phyloP scores from a whole-genome alignment of 257 asterid species.

The Solanum infundibuliforme region DNA sequence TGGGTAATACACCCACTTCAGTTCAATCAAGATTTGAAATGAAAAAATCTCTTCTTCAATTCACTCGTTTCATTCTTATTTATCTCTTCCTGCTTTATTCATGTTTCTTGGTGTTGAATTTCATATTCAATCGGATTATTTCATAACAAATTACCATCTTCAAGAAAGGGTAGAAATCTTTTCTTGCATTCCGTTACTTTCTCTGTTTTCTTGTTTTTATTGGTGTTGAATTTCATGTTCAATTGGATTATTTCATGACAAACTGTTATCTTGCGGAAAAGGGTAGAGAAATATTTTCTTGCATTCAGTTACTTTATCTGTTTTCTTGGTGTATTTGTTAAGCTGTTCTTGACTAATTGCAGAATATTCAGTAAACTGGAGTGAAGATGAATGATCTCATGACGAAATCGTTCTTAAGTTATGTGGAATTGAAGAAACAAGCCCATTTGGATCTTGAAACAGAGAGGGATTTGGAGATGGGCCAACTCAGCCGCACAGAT shows the following conservation, averaged over 20 bases:
- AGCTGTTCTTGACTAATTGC: constrained; percentile 9
- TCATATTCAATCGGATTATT: background rate
- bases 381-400: constrained; percentile 76
- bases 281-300: background rate
- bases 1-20: background rate
- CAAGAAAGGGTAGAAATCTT: background rate
- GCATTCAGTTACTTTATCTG: background rate
- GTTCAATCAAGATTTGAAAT: background rate
- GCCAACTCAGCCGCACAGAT: constrained; percentile 23
- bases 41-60: background rate
- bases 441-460: constrained; percentile 36
- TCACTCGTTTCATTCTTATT: background rate
- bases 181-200: background rate
- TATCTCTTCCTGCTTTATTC: background rate
- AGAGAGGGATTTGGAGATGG: constrained; percentile 48
- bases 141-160: background rate
- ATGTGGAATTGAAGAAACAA: constrained; percentile 72
- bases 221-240: background rate
- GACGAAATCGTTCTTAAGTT: constrained; percentile 65
- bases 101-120: background rate
- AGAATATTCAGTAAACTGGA: background rate
- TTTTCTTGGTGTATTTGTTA: background rate
- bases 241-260: background rate
- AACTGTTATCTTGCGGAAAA: background rate
- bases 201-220: background rate